A percentile compares a stretch with the other conserved stretches of the same genome.
Conservation (phyloP, 179 eudicot genomes). For the Silene coronaria region DNA sequence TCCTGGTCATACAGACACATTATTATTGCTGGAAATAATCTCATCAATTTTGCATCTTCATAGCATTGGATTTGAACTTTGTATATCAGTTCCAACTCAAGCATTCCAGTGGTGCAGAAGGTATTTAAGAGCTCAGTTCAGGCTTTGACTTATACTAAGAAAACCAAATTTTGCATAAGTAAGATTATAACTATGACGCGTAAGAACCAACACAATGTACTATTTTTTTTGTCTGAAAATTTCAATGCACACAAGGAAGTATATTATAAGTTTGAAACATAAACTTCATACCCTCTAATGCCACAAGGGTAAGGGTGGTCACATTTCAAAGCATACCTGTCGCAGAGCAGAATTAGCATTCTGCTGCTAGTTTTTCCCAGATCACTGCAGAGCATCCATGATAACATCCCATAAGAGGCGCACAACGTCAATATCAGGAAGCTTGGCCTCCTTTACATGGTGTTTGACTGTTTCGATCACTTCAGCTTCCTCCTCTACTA, state of each 20-base stretch:
- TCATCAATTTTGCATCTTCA: constrained; percentile 94
- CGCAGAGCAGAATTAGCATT: constrained; percentile 90
- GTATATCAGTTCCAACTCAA: constrained; percentile 84
- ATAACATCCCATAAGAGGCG: constrained; percentile 86
- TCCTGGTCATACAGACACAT: constrained; percentile 90
- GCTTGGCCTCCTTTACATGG: constrained; percentile 81
- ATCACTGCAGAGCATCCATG: constrained; percentile 99
- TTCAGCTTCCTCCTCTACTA: constrained; percentile 86
- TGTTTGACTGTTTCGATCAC: constrained; percentile 82
- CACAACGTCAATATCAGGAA: constrained; percentile 86
- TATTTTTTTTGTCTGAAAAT: too few species aligned
- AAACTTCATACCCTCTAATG: too few species aligned
- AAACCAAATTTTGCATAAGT: constrained; percentile 15
- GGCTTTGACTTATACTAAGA: constrained; percentile 58
- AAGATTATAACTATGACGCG: too few species aligned
- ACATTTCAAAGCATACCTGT: constrained; percentile 47
- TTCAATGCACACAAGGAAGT: too few species aligned
- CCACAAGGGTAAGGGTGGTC: too few species aligned
- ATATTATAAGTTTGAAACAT: too few species aligned
- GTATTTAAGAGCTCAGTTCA: constrained; percentile 81
- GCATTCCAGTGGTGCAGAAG: constrained; percentile 87
- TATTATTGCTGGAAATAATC: constrained; percentile 82
- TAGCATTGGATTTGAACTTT: constrained; percentile 93
- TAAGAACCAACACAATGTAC: too few species aligned
- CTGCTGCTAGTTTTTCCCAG: constrained; percentile 98